These are phyloP conservation scores for Leccinum barrowsii DNA, from an alignment of 768 basidiomycete species.

Conservation along the genomic window DNA sequence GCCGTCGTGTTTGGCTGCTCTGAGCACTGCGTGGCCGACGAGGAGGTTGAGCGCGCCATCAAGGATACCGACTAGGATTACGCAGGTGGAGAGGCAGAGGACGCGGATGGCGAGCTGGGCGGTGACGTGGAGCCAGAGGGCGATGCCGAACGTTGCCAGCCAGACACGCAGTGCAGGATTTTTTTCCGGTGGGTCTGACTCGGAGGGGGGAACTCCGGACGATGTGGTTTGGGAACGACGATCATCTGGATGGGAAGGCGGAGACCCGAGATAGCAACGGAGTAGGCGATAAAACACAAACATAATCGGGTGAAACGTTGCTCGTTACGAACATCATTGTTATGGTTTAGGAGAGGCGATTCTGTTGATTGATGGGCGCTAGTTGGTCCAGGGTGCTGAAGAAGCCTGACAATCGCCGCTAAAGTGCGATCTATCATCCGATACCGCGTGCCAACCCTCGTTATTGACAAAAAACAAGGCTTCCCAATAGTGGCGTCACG, in stretches of 20 bases:
- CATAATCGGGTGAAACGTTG: slow-evolving; percentile 5
- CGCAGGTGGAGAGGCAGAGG: slow-evolving; percentile 2
- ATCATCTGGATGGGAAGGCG: neutral
- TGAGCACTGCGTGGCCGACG: slow-evolving; percentile 14
- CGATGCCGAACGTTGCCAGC: slow-evolving; percentile 9
- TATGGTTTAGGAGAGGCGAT: neutral
- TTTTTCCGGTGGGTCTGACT: neutral
- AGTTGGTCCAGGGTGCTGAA: neutral
- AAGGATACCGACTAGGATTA: slow-evolving; percentile 3
- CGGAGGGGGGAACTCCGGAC: neutral
- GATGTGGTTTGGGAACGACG: neutral
- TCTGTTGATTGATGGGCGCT: neutral
- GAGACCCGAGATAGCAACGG: neutral
- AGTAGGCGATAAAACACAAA: slow-evolving; percentile 9
- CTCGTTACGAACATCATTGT: neutral
- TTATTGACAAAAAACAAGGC: neutral
- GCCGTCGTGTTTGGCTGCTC: slow-evolving; percentile 5
- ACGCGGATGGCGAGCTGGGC: slow-evolving; percentile 9
- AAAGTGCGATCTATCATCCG: neutral
- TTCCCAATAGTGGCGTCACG: neutral
- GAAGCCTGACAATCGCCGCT: neutral
- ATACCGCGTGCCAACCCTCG: neutral
- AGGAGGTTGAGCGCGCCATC: slow-evolving; percentile 9
- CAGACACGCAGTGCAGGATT: slow-evolving; percentile 8
- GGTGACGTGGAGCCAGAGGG: slow-evolving; percentile 9